Percentiles rank a stretch among this genome's conserved stretches.
Evolutionary conservation across 2,329 filamentous ascomycete species (phyloP).

Genomic region (Phaeosphaeria sp.): DNA sequence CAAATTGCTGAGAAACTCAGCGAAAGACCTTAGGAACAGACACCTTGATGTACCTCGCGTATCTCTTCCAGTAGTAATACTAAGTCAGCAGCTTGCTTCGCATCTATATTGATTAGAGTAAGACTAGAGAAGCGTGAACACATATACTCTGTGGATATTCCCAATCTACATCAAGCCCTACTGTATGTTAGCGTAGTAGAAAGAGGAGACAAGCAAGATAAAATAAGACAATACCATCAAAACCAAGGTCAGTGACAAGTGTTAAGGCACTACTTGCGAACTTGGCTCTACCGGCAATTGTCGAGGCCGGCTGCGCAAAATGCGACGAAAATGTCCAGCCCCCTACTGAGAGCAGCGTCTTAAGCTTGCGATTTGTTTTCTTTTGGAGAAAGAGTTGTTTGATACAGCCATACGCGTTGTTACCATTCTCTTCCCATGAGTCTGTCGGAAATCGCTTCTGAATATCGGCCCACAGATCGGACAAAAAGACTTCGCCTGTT

Average conservation of each 20-base stretch:
- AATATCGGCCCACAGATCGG: constrained; percentile 46
- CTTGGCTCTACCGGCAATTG: constrained; percentile 33
- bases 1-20: no score
- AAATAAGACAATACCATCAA: constrained; percentile 43
- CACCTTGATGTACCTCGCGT: no score
- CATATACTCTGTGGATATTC: constrained; percentile 44
- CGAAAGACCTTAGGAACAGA: no score
- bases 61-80: constrained; percentile 40
- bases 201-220: neutral
- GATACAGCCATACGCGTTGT: constrained; percentile 46
- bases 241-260: constrained; percentile 43
- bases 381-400: constrained; percentile 48
- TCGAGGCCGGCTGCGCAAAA: constrained; percentile 42
- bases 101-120: no score
- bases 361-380: constrained; percentile 46
- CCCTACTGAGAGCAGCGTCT: constrained; percentile 47
- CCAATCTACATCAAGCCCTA: constrained; percentile 48
- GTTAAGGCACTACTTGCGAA: constrained; percentile 45
- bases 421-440: constrained; percentile 50
- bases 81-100: constrained; percentile 44
- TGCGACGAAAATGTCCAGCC: constrained; percentile 50
- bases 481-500: constrained; percentile 46
- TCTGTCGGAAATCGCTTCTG: constrained; percentile 48
- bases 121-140: no score
- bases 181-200: neutral